Evolutionary conservation across 305 asterid genomes (phyloP).

Genomic region (Striga hermonthica): DNA sequence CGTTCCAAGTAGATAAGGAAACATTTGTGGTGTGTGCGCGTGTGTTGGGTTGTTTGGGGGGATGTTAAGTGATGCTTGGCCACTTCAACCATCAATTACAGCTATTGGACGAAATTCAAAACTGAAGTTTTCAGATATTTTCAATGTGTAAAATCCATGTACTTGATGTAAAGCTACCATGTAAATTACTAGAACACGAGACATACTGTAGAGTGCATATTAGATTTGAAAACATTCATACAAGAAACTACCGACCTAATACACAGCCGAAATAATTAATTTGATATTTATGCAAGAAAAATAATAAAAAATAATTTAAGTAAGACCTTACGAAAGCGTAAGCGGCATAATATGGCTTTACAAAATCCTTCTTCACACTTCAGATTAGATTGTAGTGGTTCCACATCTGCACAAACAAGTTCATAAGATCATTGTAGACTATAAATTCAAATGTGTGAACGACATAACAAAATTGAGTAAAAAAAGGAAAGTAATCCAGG

Average conservation of each 20-base stretch:
- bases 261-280: slow-evolving; percentile 31
- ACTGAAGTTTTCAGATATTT: slow-evolving; percentile 2
- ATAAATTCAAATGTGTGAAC: slow-evolving; percentile 9
- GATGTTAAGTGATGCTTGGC: slow-evolving; percentile 9
- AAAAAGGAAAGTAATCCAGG: neutral
- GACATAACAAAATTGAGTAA: neutral
- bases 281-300: slow-evolving; percentile 18
- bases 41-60: too few species aligned
- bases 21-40: too few species aligned
- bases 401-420: slow-evolving; percentile 62
- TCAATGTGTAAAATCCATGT: slow-evolving; percentile 23
- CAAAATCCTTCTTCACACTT: slow-evolving; percentile 96
- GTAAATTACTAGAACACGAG: slow-evolving; percentile 11
- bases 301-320: slow-evolving; percentile 46
- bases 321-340: slow-evolving; percentile 99
- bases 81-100: slow-evolving; percentile 12
- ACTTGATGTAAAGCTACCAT: slow-evolving; percentile 10
- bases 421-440: neutral
- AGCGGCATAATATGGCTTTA: slow-evolving; percentile 88
- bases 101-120: slow-evolving; percentile 6
- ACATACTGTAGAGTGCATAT: slow-evolving; percentile 27
- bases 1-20: too few species aligned
- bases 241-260: slow-evolving; percentile 24
- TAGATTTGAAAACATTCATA: slow-evolving; percentile 23
- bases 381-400: slow-evolving; percentile 72